Evolutionary conservation across 2,329 filamentous ascomycete species (phyloP), one percentile per base, ranked within the genome.

Genomic region (Mycocentrospora acerina): DNA sequence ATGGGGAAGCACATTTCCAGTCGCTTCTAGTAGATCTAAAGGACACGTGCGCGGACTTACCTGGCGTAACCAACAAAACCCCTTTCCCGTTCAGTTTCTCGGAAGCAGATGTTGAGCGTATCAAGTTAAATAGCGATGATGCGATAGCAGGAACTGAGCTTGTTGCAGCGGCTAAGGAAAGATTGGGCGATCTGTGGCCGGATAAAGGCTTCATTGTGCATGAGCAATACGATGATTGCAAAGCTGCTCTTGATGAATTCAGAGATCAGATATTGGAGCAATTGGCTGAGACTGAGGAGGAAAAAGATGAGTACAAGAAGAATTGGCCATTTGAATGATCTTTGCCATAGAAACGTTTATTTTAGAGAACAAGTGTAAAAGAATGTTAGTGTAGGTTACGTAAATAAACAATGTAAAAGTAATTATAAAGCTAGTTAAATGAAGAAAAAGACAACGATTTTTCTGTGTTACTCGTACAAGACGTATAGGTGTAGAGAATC

Each of bases 1-100:
- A 40, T 24, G 44, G 40, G 29, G 44, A 47, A 28, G 37, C 37
- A 24, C 44, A 47, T 17, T 47, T 47, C 27, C 25, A 35, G 9
- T 44, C 36, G 27, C 35, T 39, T 39, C 27, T 44, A 6, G 31
- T 44, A 3, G 37, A 44, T 27, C 33, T 44, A 9, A 37, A 44
- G 37, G 29, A 40, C 16, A 37, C 28, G n/a, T 44, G 42, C 29
- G 18, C 29, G 16, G 33, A 37, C 15, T 19, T 40, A 24, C 40
- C 40, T 15, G 35, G 4, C 22, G 40, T 38, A 24, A 29, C 15
- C 4, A 29, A 26, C 16, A 1, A 41, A 10, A 15, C 13, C 9
- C 38, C 32, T 1, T 32, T 41, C 33, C 38, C 38, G 29, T 41
- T 41, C 32, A 13, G n/a, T 24, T 43, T 43, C 29, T 43, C 40